These are phyloP conservation scores for Aquilaria malaccensis DNA, from an alignment of 345 rosid species.

Conservation along the genomic window DNA sequence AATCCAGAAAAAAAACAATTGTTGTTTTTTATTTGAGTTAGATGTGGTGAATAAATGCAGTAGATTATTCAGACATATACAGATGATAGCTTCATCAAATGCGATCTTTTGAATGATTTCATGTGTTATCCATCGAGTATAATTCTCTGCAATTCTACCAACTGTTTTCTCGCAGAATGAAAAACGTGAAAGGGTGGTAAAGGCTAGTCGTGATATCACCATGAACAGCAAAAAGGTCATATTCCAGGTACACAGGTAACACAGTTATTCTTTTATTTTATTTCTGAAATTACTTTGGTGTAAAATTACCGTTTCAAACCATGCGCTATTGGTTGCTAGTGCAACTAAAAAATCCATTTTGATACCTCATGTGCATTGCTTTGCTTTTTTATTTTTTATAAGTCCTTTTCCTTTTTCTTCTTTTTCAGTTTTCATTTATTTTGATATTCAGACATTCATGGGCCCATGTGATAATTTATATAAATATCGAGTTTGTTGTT, in stretches of 20 bases:
- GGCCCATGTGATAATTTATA: no score
- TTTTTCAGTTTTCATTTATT: no score
- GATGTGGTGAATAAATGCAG: no score
- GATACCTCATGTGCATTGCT: background rate
- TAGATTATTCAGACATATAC: no score
- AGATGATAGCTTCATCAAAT: no score
- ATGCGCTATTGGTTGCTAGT: background rate
- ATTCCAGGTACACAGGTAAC: slow-evolving; percentile 93
- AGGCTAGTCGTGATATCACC: slow-evolving; percentile 93
- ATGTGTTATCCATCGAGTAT: no score
- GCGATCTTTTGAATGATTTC: no score
- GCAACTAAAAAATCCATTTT: background rate
- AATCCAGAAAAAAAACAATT: no score
- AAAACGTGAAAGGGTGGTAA: slow-evolving; percentile 86
- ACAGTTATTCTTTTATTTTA: background rate
- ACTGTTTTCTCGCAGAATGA: slow-evolving; percentile 49
- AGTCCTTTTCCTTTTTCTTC: no score
- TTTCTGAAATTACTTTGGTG: background rate
- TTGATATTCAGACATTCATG: no score
- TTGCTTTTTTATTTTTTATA: background rate
- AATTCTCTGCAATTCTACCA: no score
- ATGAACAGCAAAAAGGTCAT: slow-evolving; percentile 93
- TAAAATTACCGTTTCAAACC: background rate
- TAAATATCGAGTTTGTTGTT: background rate
- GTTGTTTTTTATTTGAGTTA: no score